phyloP scores from a whole-genome alignment of 352 stramenopile genomes.

The Pythium dissotocum region DNA sequence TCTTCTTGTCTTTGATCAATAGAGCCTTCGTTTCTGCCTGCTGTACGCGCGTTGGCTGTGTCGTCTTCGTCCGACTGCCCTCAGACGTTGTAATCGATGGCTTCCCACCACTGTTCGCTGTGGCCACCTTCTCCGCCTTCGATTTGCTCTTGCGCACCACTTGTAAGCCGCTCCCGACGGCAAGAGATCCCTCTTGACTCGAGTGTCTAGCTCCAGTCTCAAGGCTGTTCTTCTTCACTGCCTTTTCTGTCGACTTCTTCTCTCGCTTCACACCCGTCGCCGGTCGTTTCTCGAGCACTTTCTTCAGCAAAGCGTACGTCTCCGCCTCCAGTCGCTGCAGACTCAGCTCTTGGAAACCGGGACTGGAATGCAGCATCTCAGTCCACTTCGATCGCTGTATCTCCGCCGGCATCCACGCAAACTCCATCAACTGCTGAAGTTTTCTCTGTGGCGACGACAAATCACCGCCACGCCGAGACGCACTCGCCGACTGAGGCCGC shows the following conservation, averaged over 20 bases:
- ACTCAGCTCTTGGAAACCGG: constrained; percentile 20
- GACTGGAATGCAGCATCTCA: constrained; percentile 26
- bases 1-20: not conserved
- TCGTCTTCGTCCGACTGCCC: not conserved
- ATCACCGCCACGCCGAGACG: not conserved
- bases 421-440: not conserved
- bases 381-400: constrained; percentile 28
- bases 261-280: not conserved
- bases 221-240: not conserved
- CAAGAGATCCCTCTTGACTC: not conserved
- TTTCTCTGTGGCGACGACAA: not conserved
- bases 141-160: constrained; percentile 14
- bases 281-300: constrained; percentile 8
- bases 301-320: constrained; percentile 23
- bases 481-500: constrained; percentile 20
- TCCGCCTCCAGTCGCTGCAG: constrained; percentile 24
- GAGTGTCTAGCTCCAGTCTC: not conserved
- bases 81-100: not conserved
- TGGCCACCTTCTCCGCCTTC: not conserved
- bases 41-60: not conserved
- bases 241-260: not conserved
- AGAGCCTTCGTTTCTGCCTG: not conserved
- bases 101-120: not conserved
- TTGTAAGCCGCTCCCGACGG: constrained; percentile 14
- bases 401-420: constrained; percentile 15